A percentile compares a stretch with the other conserved stretches of the same genome.
Conservation (phyloP, 2,329 filamentous ascomycete species). For the Ascochyta koolunga region DNA sequence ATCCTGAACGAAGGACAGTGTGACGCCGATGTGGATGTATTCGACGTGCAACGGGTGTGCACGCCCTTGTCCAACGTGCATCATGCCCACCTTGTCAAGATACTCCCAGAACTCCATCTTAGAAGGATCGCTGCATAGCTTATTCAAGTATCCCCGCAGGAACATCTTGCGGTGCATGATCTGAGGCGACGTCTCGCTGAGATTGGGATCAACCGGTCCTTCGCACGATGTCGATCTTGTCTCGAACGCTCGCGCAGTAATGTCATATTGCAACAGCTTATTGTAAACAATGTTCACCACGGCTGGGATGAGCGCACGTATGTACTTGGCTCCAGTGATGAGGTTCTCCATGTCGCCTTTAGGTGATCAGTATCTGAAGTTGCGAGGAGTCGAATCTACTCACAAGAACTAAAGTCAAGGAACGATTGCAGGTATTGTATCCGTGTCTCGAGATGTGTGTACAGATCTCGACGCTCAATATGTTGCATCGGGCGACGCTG, state of each 20-base stretch:
- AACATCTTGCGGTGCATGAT: slow-evolving; percentile 81
- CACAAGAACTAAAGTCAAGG: slow-evolving; percentile 75
- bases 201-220: slow-evolving; percentile 67
- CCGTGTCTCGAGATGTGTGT: slow-evolving; percentile 71
- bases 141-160: slow-evolving; percentile 73
- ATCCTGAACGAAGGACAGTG: slow-evolving; percentile 77
- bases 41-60: slow-evolving; percentile 77
- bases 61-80: slow-evolving; percentile 79
- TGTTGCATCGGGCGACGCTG: slow-evolving; percentile 57
- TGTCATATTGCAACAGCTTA: slow-evolving; percentile 80
- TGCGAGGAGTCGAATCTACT: slow-evolving; percentile 32
- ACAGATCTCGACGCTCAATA: slow-evolving; percentile 72
- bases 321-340: slow-evolving; percentile 72
- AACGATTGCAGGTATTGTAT: slow-evolving; percentile 77
- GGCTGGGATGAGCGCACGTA: slow-evolving; percentile 80
- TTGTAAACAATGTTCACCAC: slow-evolving; percentile 85
- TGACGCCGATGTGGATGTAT: slow-evolving; percentile 77
- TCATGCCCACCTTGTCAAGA: slow-evolving; percentile 82
- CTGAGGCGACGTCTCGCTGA: slow-evolving; percentile 73
- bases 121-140: slow-evolving; percentile 75
- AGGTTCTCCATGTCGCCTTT: slow-evolving; percentile 73
- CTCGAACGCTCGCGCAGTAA: slow-evolving; percentile 78
- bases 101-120: slow-evolving; percentile 84
- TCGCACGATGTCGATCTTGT: slow-evolving; percentile 67
- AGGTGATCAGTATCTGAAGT: neutral